Conservation (phyloP, 2,329 filamentous ascomycete species). For the Cladosporium halotolerans region DNA sequence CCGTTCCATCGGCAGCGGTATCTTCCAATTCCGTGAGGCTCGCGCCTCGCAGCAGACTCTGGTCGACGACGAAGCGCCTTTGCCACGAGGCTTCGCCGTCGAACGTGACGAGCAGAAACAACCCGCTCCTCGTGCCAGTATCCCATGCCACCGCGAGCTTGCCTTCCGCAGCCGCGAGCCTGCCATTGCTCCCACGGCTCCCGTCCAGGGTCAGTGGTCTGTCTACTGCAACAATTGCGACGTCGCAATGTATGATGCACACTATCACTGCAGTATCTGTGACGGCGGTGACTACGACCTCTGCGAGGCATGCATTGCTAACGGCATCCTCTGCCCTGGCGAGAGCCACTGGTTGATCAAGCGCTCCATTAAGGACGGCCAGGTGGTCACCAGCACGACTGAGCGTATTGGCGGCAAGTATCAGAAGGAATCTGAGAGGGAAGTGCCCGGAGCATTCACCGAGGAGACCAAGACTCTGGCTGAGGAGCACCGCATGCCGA, state of each 20-base stretch:
- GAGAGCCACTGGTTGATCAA: slow-evolving; percentile 91
- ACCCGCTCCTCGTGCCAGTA: slow-evolving; percentile 13
- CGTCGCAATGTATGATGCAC: slow-evolving; percentile 66
- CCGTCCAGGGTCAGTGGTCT: slow-evolving; percentile 51
- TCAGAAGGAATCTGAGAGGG: slow-evolving; percentile 22
- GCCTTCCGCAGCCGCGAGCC: slow-evolving; percentile 37
- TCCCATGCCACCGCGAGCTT: slow-evolving; percentile 27
- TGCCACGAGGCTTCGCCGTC: slow-evolving; percentile 35
- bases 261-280: slow-evolving; percentile 93
- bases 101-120: slow-evolving; percentile 21
- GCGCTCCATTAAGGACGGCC: slow-evolving; percentile 70
- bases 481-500: slow-evolving; percentile 32
- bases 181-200: slow-evolving; percentile 24
- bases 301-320: slow-evolving; percentile 70
- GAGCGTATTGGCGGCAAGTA: slow-evolving; percentile 66
- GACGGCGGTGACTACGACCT: slow-evolving; percentile 93
- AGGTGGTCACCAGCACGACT: slow-evolving; percentile 77
- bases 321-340: slow-evolving; percentile 70
- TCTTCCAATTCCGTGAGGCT: slow-evolving; percentile 34
- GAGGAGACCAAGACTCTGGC: slow-evolving; percentile 38
- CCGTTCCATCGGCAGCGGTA: slow-evolving; percentile 24
- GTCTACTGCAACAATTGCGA: slow-evolving; percentile 95
- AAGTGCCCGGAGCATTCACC: slow-evolving; percentile 40
- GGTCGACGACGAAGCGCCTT: slow-evolving; percentile 34
- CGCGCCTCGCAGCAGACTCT: slow-evolving; percentile 27